Percentiles rank a stretch among this genome's conserved stretches.
Evolutionary conservation across 2,329 filamentous ascomycete species (phyloP).

Genomic region (Sporothrix brasiliensis): DNA sequence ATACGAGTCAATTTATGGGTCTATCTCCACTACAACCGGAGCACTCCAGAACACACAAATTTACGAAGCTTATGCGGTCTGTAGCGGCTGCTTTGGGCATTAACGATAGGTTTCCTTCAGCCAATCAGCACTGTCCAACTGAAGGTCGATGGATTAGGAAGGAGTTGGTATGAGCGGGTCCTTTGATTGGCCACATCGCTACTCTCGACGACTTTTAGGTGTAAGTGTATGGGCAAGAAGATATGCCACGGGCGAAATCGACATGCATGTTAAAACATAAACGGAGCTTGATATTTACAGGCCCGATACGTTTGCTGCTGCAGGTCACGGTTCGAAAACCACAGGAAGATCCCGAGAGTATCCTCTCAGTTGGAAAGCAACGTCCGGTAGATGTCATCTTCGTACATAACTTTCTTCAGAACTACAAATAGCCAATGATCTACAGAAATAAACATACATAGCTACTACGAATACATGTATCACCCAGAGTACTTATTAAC

Average conservation of each 20-base stretch:
- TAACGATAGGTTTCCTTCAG: not conserved
- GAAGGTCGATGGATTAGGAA: constrained; percentile 10
- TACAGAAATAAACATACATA: not conserved
- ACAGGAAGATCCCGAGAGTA: not conserved
- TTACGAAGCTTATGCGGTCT: constrained; percentile 18
- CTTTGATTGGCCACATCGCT: constrained; percentile 12
- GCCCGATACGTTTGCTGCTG: too few species aligned
- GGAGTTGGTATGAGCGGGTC: not conserved
- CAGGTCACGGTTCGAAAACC: not conserved
- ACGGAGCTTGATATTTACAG: too few species aligned
- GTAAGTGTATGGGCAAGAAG: constrained; percentile 10
- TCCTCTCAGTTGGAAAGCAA: not conserved
- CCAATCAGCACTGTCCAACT: constrained; percentile 6
- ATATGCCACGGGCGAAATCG: not conserved
- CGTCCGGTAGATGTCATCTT: not conserved
- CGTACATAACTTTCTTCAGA: not conserved
- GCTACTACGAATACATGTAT: not conserved
- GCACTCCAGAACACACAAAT: constrained; percentile 25
- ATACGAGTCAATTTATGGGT: not conserved
- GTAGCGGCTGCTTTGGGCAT: constrained; percentile 24
- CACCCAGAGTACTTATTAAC: not conserved
- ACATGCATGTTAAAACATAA: not conserved
- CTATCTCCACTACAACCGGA: not conserved
- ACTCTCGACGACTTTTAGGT: not conserved
- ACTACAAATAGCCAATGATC: not conserved